These are phyloP conservation scores for Plasmodium chabaudi DNA, from an alignment of 169 alveolate species.

Conservation along the genomic window DNA sequence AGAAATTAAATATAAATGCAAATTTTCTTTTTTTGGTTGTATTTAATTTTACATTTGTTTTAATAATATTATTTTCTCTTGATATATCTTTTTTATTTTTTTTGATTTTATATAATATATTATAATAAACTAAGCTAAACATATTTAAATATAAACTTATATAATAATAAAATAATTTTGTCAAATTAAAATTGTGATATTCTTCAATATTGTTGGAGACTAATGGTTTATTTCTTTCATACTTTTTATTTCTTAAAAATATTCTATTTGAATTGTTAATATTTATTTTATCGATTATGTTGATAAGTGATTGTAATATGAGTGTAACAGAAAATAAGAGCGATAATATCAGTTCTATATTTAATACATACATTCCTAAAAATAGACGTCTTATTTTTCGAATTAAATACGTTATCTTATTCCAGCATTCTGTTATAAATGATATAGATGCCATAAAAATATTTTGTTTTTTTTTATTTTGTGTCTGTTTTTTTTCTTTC, in stretches of 20 bases:
- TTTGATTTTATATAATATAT: conserved; percentile 30
- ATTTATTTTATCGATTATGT: conserved; percentile 33
- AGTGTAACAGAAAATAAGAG: conserved; percentile 31
- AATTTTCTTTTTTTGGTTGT: conserved; percentile 31
- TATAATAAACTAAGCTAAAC: conserved; percentile 14
- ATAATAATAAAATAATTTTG: conserved; percentile 32
- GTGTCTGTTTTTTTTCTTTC: neutral
- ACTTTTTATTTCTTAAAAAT: conserved; percentile 15
- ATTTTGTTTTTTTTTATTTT: conserved; percentile 1
- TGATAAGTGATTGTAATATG: conserved; percentile 50
- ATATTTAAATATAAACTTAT: conserved; percentile 43
- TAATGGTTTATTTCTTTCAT: conserved; percentile 19
- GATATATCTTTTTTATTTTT: conserved; percentile 32
- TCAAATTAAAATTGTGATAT: conserved; percentile 18
- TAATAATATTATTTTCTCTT: conserved; percentile 46
- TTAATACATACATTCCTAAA: conserved; percentile 50
- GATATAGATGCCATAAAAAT: neutral
- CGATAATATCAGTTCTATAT: conserved; percentile 18
- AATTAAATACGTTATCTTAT: conserved; percentile 1
- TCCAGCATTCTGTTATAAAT: neutral
- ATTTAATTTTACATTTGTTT: conserved; percentile 16
- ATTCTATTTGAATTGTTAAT: conserved; percentile 23
- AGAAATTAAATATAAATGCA: conserved; percentile 27
- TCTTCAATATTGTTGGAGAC: conserved; percentile 27
- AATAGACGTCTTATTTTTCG: conserved; percentile 17